Base-by-base conservation (phyloP, 1,284 basidiomycete species). In the Quambalaria eucalypti region DNA sequence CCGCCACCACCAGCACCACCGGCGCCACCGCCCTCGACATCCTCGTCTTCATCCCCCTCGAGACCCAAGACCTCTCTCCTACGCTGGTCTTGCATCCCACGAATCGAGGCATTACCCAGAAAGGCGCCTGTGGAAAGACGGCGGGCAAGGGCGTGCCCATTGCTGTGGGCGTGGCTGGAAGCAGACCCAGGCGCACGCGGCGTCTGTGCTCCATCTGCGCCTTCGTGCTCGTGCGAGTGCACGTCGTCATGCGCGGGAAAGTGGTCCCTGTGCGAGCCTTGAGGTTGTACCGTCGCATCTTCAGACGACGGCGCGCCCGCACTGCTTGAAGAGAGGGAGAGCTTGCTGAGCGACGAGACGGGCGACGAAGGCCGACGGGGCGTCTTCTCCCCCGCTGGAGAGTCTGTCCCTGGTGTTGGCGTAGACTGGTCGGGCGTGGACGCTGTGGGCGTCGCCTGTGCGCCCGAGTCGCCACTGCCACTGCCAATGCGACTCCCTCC, bases 101-200 rank as follows among this genome's bases (percentile, higher is more conserved):
- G 48, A 28, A 67, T 40, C 4, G 60, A 59, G 2, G 57, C 29
- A 16, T 61, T 59, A 1, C 55, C 47, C 49, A 68, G 52, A 54
- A 68, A 70, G 10, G 64, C 54, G n/a, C 68, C 68, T 2, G 68
- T 70, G 4, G 68, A 70, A 51, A 66, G 42, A 19, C 66, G 44
- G 21, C 68, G 53, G 29, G 56, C 58, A 58, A 61, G 55, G 8
- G 54, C 57, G n/a, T 54, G 56, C 19, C 59, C 47, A 0, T 60
- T 62, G 7, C 58, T 61, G 31, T 16, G 9, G 31, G 9, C 16
- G 31, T 16, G 8, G 31, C 31, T 16, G 31, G 31, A 0, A 52
- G 52, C 23, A 56, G 38, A 5, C 64, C 61, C 2, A 54, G 31
- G 16, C 9, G 31, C 31, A 33, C 31, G 19, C 1, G 51, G 51